phyloP scores from a whole-genome alignment of 2,329 filamentous ascomycete genomes.

The Pyrenophora teres region DNA sequence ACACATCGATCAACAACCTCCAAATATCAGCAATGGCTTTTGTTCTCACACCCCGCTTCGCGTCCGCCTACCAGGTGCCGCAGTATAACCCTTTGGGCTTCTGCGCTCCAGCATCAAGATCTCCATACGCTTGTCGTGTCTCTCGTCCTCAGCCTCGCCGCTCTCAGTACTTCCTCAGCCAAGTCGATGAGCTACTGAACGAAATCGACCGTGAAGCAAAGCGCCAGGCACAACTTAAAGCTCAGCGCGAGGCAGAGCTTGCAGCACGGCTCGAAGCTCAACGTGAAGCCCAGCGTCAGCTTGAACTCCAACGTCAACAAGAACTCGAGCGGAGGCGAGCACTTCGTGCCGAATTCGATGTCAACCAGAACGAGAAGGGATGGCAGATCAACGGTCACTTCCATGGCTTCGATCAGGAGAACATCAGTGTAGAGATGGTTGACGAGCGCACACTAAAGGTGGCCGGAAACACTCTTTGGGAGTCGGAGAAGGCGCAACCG shows the following conservation, averaged over 20 bases:
- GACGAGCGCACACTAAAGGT: constrained; percentile 43
- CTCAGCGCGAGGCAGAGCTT: constrained; percentile 22
- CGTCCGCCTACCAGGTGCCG: constrained; percentile 35
- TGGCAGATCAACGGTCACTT: constrained; percentile 42
- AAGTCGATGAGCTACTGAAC: constrained; percentile 40
- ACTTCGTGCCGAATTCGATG: constrained; percentile 38
- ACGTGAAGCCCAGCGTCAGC: constrained; percentile 29
- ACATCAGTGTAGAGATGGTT: constrained; percentile 42
- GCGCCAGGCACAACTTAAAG: constrained; percentile 18
- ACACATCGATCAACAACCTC: constrained; percentile 3
- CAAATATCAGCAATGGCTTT: constrained; percentile 36
- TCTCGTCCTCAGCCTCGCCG: constrained; percentile 22
- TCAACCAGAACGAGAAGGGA: constrained; percentile 35
- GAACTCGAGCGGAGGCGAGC: constrained; percentile 39
- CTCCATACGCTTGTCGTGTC: constrained; percentile 26
- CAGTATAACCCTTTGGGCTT: constrained; percentile 37
- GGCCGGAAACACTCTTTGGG: constrained; percentile 37
- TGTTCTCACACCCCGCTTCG: constrained; percentile 40
- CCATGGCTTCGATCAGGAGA: constrained; percentile 41
- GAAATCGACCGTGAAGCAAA: constrained; percentile 37
- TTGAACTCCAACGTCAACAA: constrained; percentile 18
- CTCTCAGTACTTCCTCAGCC: constrained; percentile 36
- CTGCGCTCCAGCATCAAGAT: constrained; percentile 28
- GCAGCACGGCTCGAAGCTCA: constrained; percentile 38
- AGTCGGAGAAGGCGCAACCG: constrained; percentile 18